Evolutionary conservation across 768 basidiomycete genomes (phyloP).

Genomic region (Cubamyces sp.): DNA sequence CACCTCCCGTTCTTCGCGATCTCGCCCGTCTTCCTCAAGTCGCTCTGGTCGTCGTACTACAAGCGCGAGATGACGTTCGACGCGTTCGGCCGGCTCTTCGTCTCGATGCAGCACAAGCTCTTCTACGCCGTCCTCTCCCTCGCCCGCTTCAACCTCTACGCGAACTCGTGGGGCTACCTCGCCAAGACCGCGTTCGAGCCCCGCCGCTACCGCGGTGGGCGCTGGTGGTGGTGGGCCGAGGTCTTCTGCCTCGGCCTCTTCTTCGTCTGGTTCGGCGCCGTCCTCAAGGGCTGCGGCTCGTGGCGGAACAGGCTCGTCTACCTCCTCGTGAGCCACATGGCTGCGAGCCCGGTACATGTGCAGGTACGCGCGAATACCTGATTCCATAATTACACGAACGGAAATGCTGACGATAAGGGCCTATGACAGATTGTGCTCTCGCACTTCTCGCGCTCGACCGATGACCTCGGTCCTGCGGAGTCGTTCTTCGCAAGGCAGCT

Average conservation of each 20-base stretch:
- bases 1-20: conserved; percentile 96
- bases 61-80: conserved; percentile 85
- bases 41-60: conserved; percentile 94
- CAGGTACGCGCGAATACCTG: conserved; percentile 59
- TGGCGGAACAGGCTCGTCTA: conserved; percentile 75
- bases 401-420: no score
- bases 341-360: conserved; percentile 90
- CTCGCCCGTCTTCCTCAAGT: conserved; percentile 82
- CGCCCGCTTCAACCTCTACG: conserved; percentile 95
- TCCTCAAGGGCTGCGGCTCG: conserved; percentile 71
- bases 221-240: conserved; percentile 82
- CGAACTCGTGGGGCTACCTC: conserved; percentile 80
- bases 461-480: conserved; percentile 86
- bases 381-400: neutral
- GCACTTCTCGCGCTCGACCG: conserved; percentile 95
- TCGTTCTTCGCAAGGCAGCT: conserved; percentile 94
- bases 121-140: conserved; percentile 92
- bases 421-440: conserved; percentile 86
- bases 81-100: conserved; percentile 59
- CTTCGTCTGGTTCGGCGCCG: conserved; percentile 83
- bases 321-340: conserved; percentile 82
- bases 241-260: conserved; percentile 77
- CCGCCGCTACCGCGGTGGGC: conserved; percentile 64
- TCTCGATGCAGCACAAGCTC: conserved; percentile 85
- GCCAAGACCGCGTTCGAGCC: conserved; percentile 66